Evolutionary conservation across 2,329 filamentous ascomycete species (phyloP).

Genomic region (Neonectria faginata): DNA sequence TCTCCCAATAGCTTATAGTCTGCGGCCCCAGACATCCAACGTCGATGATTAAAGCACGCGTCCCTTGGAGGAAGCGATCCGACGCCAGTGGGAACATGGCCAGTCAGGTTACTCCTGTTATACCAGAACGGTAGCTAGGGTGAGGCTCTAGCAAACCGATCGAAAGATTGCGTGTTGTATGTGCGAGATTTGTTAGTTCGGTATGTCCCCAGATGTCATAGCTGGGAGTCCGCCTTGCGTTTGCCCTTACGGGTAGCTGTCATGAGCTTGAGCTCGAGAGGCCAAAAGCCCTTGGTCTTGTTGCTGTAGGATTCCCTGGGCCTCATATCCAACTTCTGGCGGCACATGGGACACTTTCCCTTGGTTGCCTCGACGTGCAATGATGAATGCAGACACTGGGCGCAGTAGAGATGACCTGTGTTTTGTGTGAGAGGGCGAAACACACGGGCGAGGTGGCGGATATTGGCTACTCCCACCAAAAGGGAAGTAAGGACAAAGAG

Average conservation of each 20-base stretch:
- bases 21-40: background rate
- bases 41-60: conserved; percentile 16
- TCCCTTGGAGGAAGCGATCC: conserved; percentile 6
- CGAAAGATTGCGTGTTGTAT: background rate
- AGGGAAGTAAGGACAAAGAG: background rate
- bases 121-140: background rate
- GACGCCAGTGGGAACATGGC: background rate
- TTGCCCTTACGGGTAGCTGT: conserved; percentile 65
- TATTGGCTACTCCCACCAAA: background rate
- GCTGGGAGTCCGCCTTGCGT: conserved; percentile 49
- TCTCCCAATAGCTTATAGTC: conserved; percentile 15
- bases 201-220: conserved; percentile 34
- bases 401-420: conserved; percentile 73
- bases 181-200: background rate
- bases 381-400: conserved; percentile 70
- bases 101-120: background rate
- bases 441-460: background rate
- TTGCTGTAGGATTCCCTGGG: conserved; percentile 54
- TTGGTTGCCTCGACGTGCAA: conserved; percentile 67
- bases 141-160: background rate
- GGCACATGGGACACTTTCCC: conserved; percentile 73
- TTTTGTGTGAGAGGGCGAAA: conserved; percentile 31
- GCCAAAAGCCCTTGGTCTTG: conserved; percentile 66
- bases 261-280: conserved; percentile 72
- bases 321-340: conserved; percentile 67